Conservation (phyloP, 352 stramenopile genomes). For the Phytopythium delawarense region DNA sequence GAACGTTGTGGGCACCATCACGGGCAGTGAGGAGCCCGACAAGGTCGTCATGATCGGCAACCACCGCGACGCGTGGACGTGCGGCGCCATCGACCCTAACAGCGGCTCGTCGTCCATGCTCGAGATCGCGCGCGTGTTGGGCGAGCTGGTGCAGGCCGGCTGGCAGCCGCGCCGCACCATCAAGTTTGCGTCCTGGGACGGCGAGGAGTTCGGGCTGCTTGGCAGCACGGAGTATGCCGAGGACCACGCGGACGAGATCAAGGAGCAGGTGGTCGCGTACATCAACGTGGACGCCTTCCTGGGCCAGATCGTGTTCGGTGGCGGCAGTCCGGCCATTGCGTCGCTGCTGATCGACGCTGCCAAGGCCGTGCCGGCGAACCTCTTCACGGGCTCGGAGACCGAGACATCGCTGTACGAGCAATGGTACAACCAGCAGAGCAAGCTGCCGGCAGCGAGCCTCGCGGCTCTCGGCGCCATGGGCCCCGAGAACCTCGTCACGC, state of each 20-base stretch:
- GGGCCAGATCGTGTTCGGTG: constrained; percentile 28
- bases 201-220: constrained; percentile 66
- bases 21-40: constrained; percentile 32
- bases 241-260: constrained; percentile 12
- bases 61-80: constrained; percentile 79
- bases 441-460: neutral
- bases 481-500: constrained; percentile 26
- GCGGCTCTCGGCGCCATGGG: constrained; percentile 11
- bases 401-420: constrained; percentile 9
- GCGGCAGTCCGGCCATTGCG: constrained; percentile 35
- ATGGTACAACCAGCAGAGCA: constrained; percentile 6
- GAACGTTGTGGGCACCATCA: constrained; percentile 42
- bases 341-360: constrained; percentile 30
- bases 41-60: constrained; percentile 58
- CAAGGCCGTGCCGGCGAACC: constrained; percentile 26
- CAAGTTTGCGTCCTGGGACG: constrained; percentile 65
- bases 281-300: constrained; percentile 68
- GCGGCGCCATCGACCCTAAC: constrained; percentile 57
- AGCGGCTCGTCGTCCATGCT: constrained; percentile 52
- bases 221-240: constrained; percentile 33
- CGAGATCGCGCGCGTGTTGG: constrained; percentile 56
- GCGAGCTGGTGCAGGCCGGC: constrained; percentile 28
- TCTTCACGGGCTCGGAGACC: constrained; percentile 7
- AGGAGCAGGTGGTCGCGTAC: constrained; percentile 40
- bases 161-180: constrained; percentile 64